Base-by-base conservation (phyloP, 345 rosid genomes). In the Eucalyptus decipiens region DNA sequence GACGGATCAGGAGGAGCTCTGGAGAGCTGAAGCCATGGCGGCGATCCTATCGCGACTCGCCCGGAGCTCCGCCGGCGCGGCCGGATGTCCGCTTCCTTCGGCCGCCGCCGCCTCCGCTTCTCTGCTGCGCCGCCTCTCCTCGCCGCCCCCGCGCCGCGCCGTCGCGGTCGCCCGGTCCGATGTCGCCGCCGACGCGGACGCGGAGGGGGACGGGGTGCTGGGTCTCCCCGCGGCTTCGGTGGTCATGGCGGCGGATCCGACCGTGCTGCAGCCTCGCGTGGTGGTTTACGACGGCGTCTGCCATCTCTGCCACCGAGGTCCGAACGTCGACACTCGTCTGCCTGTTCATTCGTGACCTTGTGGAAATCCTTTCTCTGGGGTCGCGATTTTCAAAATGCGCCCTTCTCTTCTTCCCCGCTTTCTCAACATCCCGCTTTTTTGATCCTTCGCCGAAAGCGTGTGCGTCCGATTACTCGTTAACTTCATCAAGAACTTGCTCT, bases 231-330 rank as follows among this genome's bases (percentile, higher is more conserved):
- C 72, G 54, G 89, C 95, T 45, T 34, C 93, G 42, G 86, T 91
- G 49, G 87, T 90, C 48, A 92, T 90, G 72, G 92, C 95, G 65
- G 85, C 89, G 42, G 58, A 92, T 83, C 95, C 94, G 86, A 87
- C 91, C 69, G 86, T 94, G 87, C 97, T 97, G 43, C 98, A 97
- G 95, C 99, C 99, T 45, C 94, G 99, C 60, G 99, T 97, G 89
- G 98, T 96, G 52, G 91, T 97, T 85, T 97, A 96, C 89, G 99
- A 97, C 91, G 98, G 99, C 45, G 98, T 97, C 91, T 97, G 99
- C 91, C 98, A 94, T 93, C 99, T 97, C 94, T 97, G 99, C 94
- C 98, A 97, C 92, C 90, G 95, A 94, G 98, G 99, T 97, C 37
- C 30, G 45, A 91, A 28, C 47, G 24, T n/a, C 19, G 37, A 65